A percentile compares a stretch with the other conserved stretches of the same genome.
Evolutionary conservation across 495 filamentous ascomycete genomes (phyloP).

Genomic region (Cudoniella acicularis): DNA sequence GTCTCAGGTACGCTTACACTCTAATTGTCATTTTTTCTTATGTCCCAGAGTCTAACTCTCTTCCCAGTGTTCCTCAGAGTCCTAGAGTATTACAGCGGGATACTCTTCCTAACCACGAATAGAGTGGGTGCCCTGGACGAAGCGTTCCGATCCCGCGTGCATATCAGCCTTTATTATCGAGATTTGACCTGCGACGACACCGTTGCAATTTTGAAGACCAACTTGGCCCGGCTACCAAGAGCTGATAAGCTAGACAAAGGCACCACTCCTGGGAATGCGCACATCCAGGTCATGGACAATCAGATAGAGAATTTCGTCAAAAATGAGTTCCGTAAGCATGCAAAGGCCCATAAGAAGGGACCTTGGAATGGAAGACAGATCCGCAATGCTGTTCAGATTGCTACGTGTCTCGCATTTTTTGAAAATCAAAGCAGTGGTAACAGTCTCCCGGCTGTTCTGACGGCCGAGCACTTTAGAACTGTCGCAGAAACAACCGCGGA

Average conservation of each 20-base stretch:
- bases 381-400: neutral
- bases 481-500: too few relatives aligned
- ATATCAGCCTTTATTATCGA: conserved; percentile 31
- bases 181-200: conserved; percentile 24
- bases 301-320: neutral
- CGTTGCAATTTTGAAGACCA: neutral
- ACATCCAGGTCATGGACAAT: neutral
- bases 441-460: too few relatives aligned
- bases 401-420: too few relatives aligned
- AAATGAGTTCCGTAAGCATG: neutral
- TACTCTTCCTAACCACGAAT: conserved; percentile 57
- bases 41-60: too few relatives aligned
- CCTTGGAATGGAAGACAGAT: conserved; percentile 1
- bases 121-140: conserved; percentile 50
- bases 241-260: too few relatives aligned
- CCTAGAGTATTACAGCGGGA: conserved; percentile 56
- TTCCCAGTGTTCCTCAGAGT: conserved; percentile 53
- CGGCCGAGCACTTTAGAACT: too few relatives aligned
- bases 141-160: conserved; percentile 36
- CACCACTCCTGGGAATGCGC: too few relatives aligned
- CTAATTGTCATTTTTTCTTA: neutral
- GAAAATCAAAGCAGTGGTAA: too few relatives aligned
- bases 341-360: neutral
- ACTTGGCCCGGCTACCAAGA: neutral
- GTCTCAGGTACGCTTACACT: conserved; percentile 64